Evolutionary conservation across 257 asterid genomes (phyloP).

Genomic region (Agastache rugosa): DNA sequence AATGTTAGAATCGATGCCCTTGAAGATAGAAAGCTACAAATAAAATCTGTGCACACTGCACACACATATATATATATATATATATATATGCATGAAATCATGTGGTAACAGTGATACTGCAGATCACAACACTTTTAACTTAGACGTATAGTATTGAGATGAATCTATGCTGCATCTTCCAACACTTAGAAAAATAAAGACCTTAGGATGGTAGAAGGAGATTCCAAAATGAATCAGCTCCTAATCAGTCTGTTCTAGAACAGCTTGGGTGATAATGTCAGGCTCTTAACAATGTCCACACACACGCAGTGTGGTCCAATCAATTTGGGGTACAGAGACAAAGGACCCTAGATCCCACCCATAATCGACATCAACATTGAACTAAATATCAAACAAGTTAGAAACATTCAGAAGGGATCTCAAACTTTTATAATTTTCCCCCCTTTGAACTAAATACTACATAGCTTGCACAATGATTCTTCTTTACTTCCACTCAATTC

Average conservation of each 20-base stretch:
- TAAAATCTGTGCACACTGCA: background rate
- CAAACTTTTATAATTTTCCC: background rate
- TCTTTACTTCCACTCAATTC: background rate
- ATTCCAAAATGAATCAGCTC: conserved; percentile 1
- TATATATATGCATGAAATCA: background rate
- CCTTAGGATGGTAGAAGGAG: background rate
- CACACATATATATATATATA: too few species aligned
- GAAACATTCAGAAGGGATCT: background rate
- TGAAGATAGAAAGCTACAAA: background rate
- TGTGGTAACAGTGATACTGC: background rate
- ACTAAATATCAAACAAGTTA: background rate
- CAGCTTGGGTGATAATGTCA: background rate
- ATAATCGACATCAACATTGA: background rate
- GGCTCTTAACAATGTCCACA: background rate
- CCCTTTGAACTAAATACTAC: background rate
- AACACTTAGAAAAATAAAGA: background rate
- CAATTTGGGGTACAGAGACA: background rate
- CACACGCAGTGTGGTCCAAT: background rate
- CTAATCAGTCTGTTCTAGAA: background rate
- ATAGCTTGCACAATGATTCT: background rate
- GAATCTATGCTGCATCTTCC: background rate
- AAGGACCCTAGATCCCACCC: background rate
- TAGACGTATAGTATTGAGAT: background rate
- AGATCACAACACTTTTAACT: background rate
- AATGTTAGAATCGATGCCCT: background rate